These are phyloP conservation scores for Yarrowia keelungensis DNA, from an alignment of 805 yeast species.

Conservation along the genomic window DNA sequence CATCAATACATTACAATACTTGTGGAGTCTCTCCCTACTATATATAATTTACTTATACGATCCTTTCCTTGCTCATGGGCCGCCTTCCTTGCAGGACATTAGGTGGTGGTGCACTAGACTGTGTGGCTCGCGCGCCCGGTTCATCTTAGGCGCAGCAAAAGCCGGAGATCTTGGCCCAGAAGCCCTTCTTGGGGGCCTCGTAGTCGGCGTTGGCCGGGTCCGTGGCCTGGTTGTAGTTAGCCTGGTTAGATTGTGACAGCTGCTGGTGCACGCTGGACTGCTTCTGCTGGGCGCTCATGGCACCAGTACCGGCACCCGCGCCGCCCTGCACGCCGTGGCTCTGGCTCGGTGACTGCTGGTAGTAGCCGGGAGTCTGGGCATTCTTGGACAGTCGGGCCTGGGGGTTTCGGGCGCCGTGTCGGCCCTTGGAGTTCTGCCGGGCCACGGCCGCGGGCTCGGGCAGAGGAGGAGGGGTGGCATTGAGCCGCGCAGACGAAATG, in stretches of 20 bases:
- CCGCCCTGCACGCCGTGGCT: conserved; percentile 34
- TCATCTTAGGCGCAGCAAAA: conserved; percentile 25
- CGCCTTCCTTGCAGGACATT: too few relatives aligned
- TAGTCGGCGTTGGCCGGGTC: conserved; percentile 40
- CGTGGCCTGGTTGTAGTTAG: conserved; percentile 36
- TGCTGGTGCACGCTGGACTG: conserved; percentile 37
- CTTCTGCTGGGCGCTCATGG: conserved; percentile 32
- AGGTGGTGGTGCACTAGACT: too few relatives aligned
- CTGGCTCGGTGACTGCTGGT: conserved; percentile 39
- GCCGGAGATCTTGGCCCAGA: conserved; percentile 37
- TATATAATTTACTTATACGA: conserved; percentile 37
- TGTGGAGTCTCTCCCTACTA: conserved; percentile 30
- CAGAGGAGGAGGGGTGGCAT: conserved; percentile 52
- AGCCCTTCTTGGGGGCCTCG: conserved; percentile 39
- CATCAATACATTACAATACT: conserved; percentile 28
- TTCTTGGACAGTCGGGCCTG: conserved; percentile 37
- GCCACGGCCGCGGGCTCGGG: conserved; percentile 51
- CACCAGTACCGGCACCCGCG: conserved; percentile 16
- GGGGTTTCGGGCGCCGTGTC: conserved; percentile 42
- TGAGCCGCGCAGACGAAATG: conserved; percentile 50
- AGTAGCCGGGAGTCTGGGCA: conserved; percentile 37
- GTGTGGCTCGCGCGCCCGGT: too few relatives aligned
- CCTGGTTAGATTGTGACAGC: conserved; percentile 37
- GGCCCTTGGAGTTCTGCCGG: conserved; percentile 49
- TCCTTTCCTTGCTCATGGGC: neutral